Evolutionary conservation across 2,329 filamentous ascomycete genomes (phyloP).

Genomic region (Pestalotiopsis sp.): DNA sequence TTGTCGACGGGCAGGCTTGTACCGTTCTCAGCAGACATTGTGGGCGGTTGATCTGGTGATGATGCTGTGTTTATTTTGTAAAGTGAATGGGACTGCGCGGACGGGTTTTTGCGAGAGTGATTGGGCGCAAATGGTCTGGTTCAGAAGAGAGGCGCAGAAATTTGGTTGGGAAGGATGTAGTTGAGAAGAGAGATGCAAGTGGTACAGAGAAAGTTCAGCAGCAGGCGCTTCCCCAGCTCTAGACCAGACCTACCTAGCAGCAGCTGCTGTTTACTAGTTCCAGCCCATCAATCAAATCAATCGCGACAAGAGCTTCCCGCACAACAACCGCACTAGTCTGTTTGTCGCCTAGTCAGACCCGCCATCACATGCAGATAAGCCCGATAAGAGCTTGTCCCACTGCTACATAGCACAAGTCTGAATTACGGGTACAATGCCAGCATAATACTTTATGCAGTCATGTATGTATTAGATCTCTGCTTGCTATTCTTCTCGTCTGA

Average conservation of each 20-base stretch:
- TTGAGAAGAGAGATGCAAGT: neutral
- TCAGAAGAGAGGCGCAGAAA: neutral
- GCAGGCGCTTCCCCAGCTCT: slow-evolving; percentile 5
- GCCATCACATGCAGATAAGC: slow-evolving; percentile 11
- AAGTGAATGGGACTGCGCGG: slow-evolving; percentile 8
- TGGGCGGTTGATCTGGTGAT: slow-evolving; percentile 18
- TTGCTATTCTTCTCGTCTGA: too few relatives aligned
- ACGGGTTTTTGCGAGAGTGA: neutral
- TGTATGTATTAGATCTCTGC: neutral
- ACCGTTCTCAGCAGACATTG: slow-evolving; percentile 54
- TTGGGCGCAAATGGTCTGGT: slow-evolving; percentile 6
- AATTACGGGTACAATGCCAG: neutral
- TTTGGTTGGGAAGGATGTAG: neutral
- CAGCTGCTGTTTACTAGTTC: slow-evolving; percentile 11
- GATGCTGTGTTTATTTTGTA: slow-evolving; percentile 5
- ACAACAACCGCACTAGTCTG: neutral
- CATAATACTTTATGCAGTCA: neutral
- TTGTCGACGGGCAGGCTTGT: slow-evolving; percentile 48
- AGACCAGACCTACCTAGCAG: too few relatives aligned
- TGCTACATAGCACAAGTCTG: neutral
- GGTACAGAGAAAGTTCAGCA: slow-evolving; percentile 2
- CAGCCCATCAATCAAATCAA: slow-evolving; percentile 5
- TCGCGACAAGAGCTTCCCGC: slow-evolving; percentile 8
- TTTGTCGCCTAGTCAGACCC: neutral
- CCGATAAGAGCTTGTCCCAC: neutral